Percentiles rank a stretch among this genome's conserved stretches.
These are phyloP conservation scores for Pseudonitzschia pungens DNA, from an alignment of 108 stramenopile genomes.

Conservation along the genomic window DNA sequence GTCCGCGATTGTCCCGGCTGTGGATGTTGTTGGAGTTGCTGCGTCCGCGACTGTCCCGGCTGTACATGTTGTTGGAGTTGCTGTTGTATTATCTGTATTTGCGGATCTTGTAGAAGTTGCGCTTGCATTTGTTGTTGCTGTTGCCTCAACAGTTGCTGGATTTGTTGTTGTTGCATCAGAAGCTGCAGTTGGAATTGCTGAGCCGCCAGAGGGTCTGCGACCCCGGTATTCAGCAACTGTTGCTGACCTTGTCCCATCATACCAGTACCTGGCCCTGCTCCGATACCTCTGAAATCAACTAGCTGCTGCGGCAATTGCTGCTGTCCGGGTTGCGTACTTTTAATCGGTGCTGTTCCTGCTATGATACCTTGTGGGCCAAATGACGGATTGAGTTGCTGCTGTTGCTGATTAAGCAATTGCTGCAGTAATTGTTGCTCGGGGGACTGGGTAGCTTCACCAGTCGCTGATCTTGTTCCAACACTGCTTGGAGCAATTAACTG, in stretches of 20 bases:
- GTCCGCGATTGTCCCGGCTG: background rate
- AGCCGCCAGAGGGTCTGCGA: background rate
- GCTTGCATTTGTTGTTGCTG: background rate
- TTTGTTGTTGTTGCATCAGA: background rate
- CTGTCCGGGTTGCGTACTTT: background rate
- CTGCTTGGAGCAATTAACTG: background rate
- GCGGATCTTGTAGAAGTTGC: background rate
- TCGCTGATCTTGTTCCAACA: background rate
- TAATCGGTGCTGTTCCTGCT: background rate
- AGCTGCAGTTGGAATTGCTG: background rate
- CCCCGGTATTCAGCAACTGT: background rate
- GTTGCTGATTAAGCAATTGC: constrained; percentile 7
- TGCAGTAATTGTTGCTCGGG: background rate
- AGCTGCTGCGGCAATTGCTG: background rate
- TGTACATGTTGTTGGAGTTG: background rate
- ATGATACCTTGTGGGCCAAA: background rate
- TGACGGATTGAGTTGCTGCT: no score
- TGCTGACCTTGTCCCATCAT: background rate
- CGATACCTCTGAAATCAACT: background rate
- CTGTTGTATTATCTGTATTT: background rate
- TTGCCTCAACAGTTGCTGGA: background rate
- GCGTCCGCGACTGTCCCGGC: background rate
- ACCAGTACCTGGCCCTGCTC: background rate
- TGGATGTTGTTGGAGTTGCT: background rate
- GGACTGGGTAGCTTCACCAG: background rate